Evolutionary conservation across 805 yeast species (phyloP).

Genomic region (Ogataea allantospora): DNA sequence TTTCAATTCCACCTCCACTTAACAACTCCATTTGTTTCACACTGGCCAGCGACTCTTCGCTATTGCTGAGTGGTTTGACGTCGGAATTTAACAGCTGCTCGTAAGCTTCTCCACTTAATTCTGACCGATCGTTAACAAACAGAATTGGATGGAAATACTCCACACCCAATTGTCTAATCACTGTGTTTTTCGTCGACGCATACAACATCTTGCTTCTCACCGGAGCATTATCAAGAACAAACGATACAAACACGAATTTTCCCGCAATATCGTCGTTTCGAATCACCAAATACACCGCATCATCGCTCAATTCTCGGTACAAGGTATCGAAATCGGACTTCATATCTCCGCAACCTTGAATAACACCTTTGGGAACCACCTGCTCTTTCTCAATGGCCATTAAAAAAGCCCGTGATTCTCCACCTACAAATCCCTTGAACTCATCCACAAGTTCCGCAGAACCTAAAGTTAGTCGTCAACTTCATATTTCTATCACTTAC

Average conservation of each 20-base stretch:
- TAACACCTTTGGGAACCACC: constrained; percentile 35
- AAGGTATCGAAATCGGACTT: constrained; percentile 38
- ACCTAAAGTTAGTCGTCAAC: constrained; percentile 6
- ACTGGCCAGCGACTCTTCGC: constrained; percentile 51
- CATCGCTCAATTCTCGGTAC: constrained; percentile 33
- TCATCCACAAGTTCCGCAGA: constrained; percentile 42
- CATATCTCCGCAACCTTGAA: constrained; percentile 32
- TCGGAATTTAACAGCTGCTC: constrained; percentile 37
- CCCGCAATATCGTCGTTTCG: constrained; percentile 32
- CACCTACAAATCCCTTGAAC: constrained; percentile 43
- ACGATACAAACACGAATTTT: constrained; percentile 64
- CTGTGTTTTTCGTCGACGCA: constrained; percentile 82
- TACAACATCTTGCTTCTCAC: constrained; percentile 88
- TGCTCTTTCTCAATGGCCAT: constrained; percentile 29
- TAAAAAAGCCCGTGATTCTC: constrained; percentile 30
- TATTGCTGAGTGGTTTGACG: constrained; percentile 52
- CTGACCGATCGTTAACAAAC: constrained; percentile 57
- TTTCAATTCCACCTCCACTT: constrained; percentile 32
- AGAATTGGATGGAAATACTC: constrained; percentile 49
- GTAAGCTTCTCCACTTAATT: constrained; percentile 51
- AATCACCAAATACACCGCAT: constrained; percentile 52
- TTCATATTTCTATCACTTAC: constrained; percentile 10
- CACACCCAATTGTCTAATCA: constrained; percentile 70
- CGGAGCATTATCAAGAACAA: constrained; percentile 81
- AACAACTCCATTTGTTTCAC: constrained; percentile 45